These are phyloP conservation scores for Phalaenopsis hybrid DNA, from an alignment of 116 monocot genomes.

Conservation along the genomic window DNA sequence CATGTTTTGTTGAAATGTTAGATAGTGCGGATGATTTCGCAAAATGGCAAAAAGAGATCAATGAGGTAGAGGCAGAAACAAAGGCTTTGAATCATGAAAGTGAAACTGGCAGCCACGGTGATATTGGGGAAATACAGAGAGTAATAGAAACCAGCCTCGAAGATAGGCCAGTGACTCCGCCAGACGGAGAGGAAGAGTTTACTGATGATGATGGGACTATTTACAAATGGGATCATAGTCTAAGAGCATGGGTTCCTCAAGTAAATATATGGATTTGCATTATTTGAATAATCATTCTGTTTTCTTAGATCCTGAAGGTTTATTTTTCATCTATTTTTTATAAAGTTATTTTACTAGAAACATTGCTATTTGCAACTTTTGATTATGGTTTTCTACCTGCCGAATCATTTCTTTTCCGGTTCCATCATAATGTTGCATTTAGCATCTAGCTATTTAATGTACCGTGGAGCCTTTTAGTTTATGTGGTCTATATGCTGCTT, in stretches of 20 bases:
- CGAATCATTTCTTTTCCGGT: background rate
- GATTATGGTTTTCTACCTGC: background rate
- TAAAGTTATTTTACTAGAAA: conserved; percentile 4
- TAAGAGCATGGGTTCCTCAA: conserved; percentile 94
- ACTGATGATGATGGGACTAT: conserved; percentile 94
- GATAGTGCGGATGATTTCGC: conserved; percentile 41
- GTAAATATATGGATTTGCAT: conserved; percentile 26
- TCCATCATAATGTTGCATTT: background rate
- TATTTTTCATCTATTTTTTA: background rate
- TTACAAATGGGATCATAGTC: conserved; percentile 83
- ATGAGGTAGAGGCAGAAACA: conserved; percentile 43
- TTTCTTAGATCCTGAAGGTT: background rate
- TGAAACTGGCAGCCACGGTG: conserved; percentile 7
- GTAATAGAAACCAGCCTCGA: conserved; percentile 16
- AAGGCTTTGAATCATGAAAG: conserved; percentile 23
- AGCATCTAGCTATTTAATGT: background rate
- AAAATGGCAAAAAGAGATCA: conserved; percentile 62
- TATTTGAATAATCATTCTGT: background rate
- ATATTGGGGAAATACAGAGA: conserved; percentile 3
- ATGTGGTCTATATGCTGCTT: background rate
- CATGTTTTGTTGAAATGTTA: conserved; percentile 12
- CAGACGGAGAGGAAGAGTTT: conserved; percentile 93
- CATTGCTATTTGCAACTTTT: background rate
- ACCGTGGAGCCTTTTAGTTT: background rate
- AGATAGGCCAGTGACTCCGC: conserved; percentile 69